Base-by-base conservation (phyloP, 2,329 filamentous ascomycete genomes). In the Camillea tinctor region DNA sequence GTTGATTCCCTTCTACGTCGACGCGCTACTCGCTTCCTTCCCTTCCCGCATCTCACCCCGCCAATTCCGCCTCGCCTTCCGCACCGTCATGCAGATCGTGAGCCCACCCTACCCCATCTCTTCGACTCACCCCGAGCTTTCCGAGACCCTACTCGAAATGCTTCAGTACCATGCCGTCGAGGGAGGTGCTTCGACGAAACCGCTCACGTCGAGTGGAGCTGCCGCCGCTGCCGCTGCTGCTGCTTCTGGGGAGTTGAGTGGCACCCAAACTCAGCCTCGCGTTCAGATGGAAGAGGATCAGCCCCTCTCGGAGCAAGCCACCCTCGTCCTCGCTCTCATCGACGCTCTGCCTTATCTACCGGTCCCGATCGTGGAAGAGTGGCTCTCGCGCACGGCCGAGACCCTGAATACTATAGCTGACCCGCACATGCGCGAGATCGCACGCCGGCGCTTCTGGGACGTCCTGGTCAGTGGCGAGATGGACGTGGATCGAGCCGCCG, bases 61-160 rank as follows among this genome's bases (percentile, higher is more conserved):
- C 17, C 93, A 97, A 73, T 97, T 97, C 79, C 86, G 93, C 26
- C 81, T 97, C 9, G 93, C 93, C 11, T 93, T 96, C 80, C 91
- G 89, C 72, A 94, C 92, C 1, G 80, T 97, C 52, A 86, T 96
- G 74, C 89, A 90, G 68, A 88, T 96, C 60, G 87, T 92, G 11
- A 88, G 90, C 2, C 92, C 93, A 2, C 93, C 93, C 0, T 92
- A 90, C 44, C 84, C 87, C 1, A 83, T 96, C 49, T 87, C 90
- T 36, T 87, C 85, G 52, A 83, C 83, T 4, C 88, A 95, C 64
- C 91, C 91, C 0, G 82, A 90, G 59, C 83, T 97, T n/a, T 88
- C 91, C 1, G 91, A 93, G 63, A 89, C 88, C 1, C 77, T 97
- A 1, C 80, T 96, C 13, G 93, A 97, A 71, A 88, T 96, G 71